phyloP scores from a whole-genome alignment of 805 yeast species.

The Kluyveromyces lactis region DNA sequence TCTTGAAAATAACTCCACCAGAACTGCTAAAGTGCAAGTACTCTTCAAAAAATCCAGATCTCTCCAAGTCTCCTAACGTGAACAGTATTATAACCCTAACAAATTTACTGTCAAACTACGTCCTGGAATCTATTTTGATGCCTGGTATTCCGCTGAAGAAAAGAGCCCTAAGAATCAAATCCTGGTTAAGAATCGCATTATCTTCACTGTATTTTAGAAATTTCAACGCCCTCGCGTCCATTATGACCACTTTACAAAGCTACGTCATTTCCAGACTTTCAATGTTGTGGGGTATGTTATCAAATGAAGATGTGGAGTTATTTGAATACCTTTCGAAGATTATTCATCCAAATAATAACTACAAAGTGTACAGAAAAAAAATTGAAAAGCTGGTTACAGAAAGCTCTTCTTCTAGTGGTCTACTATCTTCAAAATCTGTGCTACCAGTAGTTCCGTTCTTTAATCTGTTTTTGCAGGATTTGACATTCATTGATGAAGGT shows the following conservation, averaged over 20 bases:
- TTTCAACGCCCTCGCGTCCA: conserved; percentile 72
- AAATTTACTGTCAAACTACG: conserved; percentile 62
- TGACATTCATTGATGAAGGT: conserved; percentile 78
- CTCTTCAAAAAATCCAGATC: conserved; percentile 48
- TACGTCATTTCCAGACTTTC: conserved; percentile 57
- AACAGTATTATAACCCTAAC: conserved; percentile 57
- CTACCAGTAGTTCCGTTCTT: conserved; percentile 72
- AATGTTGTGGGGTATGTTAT: conserved; percentile 50
- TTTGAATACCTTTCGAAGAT: conserved; percentile 58
- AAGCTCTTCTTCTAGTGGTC: conserved; percentile 11
- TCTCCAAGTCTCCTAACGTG: conserved; percentile 56
- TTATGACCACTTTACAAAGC: conserved; percentile 68
- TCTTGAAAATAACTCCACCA: conserved; percentile 52
- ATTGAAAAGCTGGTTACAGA: conserved; percentile 46
- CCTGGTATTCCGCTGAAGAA: conserved; percentile 39
- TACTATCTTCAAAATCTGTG: conserved; percentile 16
- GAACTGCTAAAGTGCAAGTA: conserved; percentile 62
- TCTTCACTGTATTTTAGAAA: conserved; percentile 67
- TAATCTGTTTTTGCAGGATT: conserved; percentile 65
- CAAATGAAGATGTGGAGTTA: conserved; percentile 52
- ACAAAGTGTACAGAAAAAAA: conserved; percentile 57
- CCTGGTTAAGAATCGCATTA: conserved; percentile 68
- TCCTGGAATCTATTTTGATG: conserved; percentile 57
- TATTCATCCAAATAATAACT: conserved; percentile 70
- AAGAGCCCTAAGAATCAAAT: conserved; percentile 47